A percentile compares a stretch with the other conserved stretches of the same genome.
phyloP scores from a whole-genome alignment of 208 protist genomes.

The Crithidia sp. region DNA sequence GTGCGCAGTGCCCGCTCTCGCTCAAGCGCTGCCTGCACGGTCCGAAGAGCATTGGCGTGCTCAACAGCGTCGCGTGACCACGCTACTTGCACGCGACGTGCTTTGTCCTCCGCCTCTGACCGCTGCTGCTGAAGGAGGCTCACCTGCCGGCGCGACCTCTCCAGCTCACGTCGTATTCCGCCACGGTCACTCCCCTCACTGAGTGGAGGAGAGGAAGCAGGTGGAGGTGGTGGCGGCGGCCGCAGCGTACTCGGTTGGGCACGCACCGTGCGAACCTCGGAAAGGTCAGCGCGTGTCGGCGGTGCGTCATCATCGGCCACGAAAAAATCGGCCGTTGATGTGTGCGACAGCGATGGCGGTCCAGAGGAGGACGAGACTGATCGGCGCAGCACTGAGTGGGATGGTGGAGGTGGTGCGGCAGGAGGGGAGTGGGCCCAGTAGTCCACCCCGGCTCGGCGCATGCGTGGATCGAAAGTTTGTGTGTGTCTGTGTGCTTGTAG shows the following conservation, averaged over 20 bases:
- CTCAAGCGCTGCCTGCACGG: slow-evolving; percentile 25
- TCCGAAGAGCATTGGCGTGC: slow-evolving; percentile 15
- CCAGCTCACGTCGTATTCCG: neutral
- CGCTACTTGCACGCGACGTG: slow-evolving; percentile 10
- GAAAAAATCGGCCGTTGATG: slow-evolving; percentile 2
- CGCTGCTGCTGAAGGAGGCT: neutral
- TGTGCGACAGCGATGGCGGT: slow-evolving; percentile 8
- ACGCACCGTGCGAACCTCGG: neutral
- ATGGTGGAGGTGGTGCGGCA: neutral
- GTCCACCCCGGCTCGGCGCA: slow-evolving; percentile 29
- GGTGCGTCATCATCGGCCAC: neutral
- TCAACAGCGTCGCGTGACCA: slow-evolving; percentile 27
- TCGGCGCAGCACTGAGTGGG: neutral
- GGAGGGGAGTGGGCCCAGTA: slow-evolving; percentile 16
- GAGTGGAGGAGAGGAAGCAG: too few relatives aligned
- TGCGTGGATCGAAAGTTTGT: neutral
- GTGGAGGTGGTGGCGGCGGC: too few relatives aligned
- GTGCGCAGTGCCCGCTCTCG: slow-evolving; percentile 32
- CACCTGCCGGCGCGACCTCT: neutral
- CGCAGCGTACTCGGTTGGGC: neutral
- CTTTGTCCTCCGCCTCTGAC: neutral
- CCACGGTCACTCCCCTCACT: too few relatives aligned
- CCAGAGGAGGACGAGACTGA: slow-evolving; percentile 2
- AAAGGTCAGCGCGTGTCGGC: neutral
- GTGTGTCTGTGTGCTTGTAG: neutral